A percentile compares a stretch with the other conserved stretches of the same genome.
Conservation (phyloP, 2,329 filamentous ascomycete species). For the Bipolaris zeicola region DNA sequence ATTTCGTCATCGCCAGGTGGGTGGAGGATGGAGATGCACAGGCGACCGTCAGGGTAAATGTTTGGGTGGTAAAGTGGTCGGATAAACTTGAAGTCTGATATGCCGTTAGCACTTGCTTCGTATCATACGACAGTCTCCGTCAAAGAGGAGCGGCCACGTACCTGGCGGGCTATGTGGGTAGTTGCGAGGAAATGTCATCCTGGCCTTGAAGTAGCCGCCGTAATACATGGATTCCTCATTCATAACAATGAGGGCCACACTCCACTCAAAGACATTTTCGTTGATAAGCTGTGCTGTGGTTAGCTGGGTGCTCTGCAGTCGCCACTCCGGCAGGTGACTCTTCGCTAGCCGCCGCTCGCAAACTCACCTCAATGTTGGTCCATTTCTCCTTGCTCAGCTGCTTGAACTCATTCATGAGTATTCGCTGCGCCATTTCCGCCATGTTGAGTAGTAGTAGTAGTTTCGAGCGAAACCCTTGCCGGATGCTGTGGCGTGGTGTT, state of each 20-base stretch:
- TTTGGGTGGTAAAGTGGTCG: conserved; percentile 88
- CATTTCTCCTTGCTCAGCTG: conserved; percentile 86
- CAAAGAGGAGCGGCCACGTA: conserved; percentile 40
- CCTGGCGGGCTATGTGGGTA: conserved; percentile 87
- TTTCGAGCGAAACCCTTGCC: background rate
- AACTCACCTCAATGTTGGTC: conserved; percentile 81
- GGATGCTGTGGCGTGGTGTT: conserved; percentile 19
- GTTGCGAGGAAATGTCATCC: conserved; percentile 84
- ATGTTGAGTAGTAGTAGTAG: conserved; percentile 24
- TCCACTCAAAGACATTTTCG: conserved; percentile 86
- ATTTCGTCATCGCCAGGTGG: conserved; percentile 88
- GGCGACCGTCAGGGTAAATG: conserved; percentile 84
- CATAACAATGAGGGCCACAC: conserved; percentile 85
- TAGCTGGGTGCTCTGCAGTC: conserved; percentile 27
- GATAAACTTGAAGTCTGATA: conserved; percentile 77
- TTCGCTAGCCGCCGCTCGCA: background rate
- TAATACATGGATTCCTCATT: conserved; percentile 92
- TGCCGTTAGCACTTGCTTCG: conserved; percentile 11
- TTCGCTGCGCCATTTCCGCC: conserved; percentile 67
- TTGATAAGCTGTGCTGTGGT: conserved; percentile 66
- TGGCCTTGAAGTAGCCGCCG: conserved; percentile 89
- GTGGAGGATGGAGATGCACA: conserved; percentile 97
- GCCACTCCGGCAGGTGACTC: conserved; percentile 12
- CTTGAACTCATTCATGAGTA: conserved; percentile 88
- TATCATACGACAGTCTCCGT: conserved; percentile 1